Base-by-base conservation (phyloP, 2,329 filamentous ascomycete genomes). In the Macrophomina pseudophaseolina region DNA sequence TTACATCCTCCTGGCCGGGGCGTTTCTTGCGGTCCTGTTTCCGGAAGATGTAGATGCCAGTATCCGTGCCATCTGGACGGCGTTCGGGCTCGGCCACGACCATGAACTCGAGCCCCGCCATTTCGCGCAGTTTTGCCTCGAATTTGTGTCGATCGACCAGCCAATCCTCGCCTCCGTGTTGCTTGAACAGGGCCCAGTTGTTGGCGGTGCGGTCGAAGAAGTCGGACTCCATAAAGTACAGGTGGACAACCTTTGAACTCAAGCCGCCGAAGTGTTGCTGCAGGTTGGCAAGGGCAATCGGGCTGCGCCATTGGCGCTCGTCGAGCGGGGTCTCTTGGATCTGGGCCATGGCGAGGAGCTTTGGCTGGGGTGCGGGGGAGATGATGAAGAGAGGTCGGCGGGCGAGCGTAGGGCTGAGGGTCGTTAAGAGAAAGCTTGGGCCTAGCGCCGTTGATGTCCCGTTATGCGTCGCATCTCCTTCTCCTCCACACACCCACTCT, bases 131-230 rank as follows among this genome's bases (percentile, higher is more conserved):
- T 14, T 81, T 76, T 12, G 77, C 80, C 71, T 90, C 87, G 71
- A 90, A 87, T 0, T 79, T 80, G 69, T 85, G 80, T 35, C 87
- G 85, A 35, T 86, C 85, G 68, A 83, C 80, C 66, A 86, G 79
- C 64, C 64, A 66, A 49, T 85, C 79, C 59, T 83, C 77, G 66
- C 81, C 82, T 68, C 84, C 79, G 48, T 80, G 77, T 30, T 81
- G 80, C 69, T 84, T 78, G 59, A 86, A 77, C 9, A 86, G 81
- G 69, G 84, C 83, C 65, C 70, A 72, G 76, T 90, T 90, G 75
- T 88, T 88, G 68, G 84, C 87, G 14, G 81, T 83, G 30, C 79
- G 76, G 68, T 90, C 87, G 75, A 87, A 89, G 80, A 88, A 90
- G n/a, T 86, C 86, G 1, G 86, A 88, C 70, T 85, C 81, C 66